Conservation (phyloP, 805 yeast species). For the Candida chauliodis region DNA sequence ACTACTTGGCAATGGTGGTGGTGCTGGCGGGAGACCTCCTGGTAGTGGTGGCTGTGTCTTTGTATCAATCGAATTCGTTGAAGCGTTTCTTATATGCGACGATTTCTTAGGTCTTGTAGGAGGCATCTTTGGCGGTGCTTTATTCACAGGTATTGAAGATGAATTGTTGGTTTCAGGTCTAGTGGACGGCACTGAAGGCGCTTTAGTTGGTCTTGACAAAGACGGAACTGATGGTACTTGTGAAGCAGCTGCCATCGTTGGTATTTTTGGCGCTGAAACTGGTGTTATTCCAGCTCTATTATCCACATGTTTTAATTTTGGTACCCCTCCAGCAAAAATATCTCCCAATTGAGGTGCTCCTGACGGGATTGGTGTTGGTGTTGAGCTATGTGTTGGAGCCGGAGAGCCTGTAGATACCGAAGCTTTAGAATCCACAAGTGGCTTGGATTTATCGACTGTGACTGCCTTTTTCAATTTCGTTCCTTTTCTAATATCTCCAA, state of each 20-base stretch:
- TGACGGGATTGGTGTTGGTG: slow-evolving; percentile 23
- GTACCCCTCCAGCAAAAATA: slow-evolving; percentile 76
- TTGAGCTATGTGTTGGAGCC: slow-evolving; percentile 11
- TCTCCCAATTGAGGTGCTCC: slow-evolving; percentile 58
- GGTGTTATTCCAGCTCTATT: slow-evolving; percentile 36
- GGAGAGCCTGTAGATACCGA: slow-evolving; percentile 33
- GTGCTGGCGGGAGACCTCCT: slow-evolving; percentile 11
- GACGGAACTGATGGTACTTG: slow-evolving; percentile 6
- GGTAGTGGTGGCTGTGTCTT: slow-evolving; percentile 11
- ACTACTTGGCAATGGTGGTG: slow-evolving; percentile 8
- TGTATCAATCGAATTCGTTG: slow-evolving; percentile 20
- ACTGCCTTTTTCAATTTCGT: slow-evolving; percentile 38
- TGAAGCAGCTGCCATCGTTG: slow-evolving; percentile 12
- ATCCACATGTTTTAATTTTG: slow-evolving; percentile 53
- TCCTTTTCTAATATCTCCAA: slow-evolving; percentile 78
- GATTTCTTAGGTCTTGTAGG: slow-evolving; percentile 40
- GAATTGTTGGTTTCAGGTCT: slow-evolving; percentile 14
- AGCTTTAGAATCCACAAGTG: slow-evolving; percentile 47
- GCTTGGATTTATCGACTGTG: slow-evolving; percentile 50
- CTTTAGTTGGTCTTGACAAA: slow-evolving; percentile 12
- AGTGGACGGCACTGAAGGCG: slow-evolving; percentile 15
- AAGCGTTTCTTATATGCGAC: slow-evolving; percentile 25
- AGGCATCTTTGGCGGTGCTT: slow-evolving; percentile 31
- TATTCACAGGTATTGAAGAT: slow-evolving; percentile 4
- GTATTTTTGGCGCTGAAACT: slow-evolving; percentile 36